Conservation (phyloP, 768 basidiomycete genomes). For the Trametes meyenii region DNA sequence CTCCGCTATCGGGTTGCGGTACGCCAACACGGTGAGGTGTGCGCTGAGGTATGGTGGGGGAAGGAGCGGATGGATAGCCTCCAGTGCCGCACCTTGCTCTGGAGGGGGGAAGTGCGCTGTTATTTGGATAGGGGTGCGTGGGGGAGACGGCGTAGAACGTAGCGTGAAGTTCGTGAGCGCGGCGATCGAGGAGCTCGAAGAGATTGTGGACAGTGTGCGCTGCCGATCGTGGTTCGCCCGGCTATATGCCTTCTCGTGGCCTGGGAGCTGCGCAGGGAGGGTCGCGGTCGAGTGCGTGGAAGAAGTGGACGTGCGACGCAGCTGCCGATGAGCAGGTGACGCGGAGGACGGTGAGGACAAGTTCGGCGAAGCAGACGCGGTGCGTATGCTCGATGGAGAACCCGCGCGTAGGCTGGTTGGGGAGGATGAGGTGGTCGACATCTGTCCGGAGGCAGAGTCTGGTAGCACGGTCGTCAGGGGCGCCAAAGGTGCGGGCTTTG, state of each 20-base stretch:
- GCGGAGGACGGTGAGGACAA: constrained; percentile 31
- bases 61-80: constrained; percentile 68
- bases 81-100: constrained; percentile 56
- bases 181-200: constrained; percentile 31
- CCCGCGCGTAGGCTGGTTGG: constrained; percentile 33
- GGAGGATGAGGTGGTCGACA: constrained; percentile 43
- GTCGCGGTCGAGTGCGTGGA: constrained; percentile 64
- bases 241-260: constrained; percentile 25
- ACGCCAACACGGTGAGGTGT: constrained; percentile 68
- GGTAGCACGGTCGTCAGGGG: constrained; percentile 62
- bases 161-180: constrained; percentile 31
- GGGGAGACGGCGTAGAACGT: constrained; percentile 34
- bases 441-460: constrained; percentile 47
- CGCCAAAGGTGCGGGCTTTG: constrained; percentile 53
- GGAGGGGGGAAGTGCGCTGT: constrained; percentile 65
- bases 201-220: constrained; percentile 36
- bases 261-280: constrained; percentile 45
- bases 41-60: constrained; percentile 72
- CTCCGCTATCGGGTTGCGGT: constrained; percentile 69
- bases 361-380: constrained; percentile 35
- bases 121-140: constrained; percentile 41
- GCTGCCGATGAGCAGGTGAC: constrained; percentile 31
- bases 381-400: constrained; percentile 43
- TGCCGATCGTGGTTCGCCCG: constrained; percentile 33
- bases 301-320: constrained; percentile 57